These are phyloP conservation scores for Beta vulgaris DNA, from an alignment of 148 eudicot genomes.

Conservation along the genomic window DNA sequence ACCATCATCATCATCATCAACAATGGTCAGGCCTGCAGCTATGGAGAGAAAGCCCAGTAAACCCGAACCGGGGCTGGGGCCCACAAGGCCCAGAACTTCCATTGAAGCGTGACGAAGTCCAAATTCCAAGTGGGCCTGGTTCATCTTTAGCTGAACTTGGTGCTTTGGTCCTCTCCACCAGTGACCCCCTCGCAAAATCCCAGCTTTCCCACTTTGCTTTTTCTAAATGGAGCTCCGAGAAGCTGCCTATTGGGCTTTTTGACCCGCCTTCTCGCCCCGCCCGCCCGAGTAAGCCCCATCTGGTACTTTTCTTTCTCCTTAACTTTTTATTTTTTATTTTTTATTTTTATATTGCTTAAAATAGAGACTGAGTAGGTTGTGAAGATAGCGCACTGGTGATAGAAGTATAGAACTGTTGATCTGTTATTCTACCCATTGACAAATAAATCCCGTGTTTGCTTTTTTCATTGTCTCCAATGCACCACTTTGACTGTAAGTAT, in stretches of 20 bases:
- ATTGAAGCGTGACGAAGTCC: constrained; percentile 11
- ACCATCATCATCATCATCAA: constrained; percentile 23
- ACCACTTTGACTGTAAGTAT: too few relatives aligned
- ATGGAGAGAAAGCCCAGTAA: constrained; percentile 61
- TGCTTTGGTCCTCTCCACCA: constrained; percentile 61
- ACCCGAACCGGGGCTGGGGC: constrained; percentile 74
- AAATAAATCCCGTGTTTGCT: too few relatives aligned
- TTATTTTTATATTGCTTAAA: background rate
- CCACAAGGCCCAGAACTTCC: constrained; percentile 54
- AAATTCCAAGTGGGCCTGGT: constrained; percentile 25
- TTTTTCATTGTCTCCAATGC: too few relatives aligned
- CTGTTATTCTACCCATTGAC: too few relatives aligned
- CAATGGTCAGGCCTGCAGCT: constrained; percentile 68
- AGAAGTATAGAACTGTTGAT: too few relatives aligned
- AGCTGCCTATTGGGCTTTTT: constrained; percentile 55
- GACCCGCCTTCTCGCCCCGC: constrained; percentile 62
- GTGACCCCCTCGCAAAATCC: constrained; percentile 65
- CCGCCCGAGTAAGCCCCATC: constrained; percentile 63
- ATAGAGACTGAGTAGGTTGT: too few relatives aligned
- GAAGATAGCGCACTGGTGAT: too few relatives aligned
- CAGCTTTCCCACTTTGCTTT: constrained; percentile 75
- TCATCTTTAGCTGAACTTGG: constrained; percentile 74
- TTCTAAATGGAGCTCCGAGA: constrained; percentile 41
- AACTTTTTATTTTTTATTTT: background rate
- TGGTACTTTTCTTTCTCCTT: constrained; percentile 40